phyloP scores from a whole-genome alignment of 495 filamentous ascomycete genomes.

The Apodospora peruviana region DNA sequence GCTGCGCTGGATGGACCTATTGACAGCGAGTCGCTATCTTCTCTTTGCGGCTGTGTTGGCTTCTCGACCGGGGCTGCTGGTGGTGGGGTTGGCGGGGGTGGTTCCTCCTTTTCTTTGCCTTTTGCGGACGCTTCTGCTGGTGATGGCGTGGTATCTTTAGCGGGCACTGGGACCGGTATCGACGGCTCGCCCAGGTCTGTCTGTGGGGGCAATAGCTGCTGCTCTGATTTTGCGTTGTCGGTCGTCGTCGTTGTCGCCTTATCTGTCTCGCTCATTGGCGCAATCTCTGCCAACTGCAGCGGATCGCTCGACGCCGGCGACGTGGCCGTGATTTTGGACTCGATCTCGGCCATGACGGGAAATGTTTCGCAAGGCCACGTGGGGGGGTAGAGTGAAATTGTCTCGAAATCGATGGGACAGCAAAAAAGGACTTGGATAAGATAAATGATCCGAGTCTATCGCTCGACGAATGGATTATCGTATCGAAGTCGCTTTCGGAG shows the following conservation, averaged over 20 bases:
- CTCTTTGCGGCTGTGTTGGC: too few species aligned
- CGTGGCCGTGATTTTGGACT: background rate
- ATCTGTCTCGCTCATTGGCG: slow-evolving; percentile 11
- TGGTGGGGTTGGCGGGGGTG: slow-evolving; percentile 16
- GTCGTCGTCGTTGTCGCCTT: background rate
- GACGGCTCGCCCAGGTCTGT: background rate
- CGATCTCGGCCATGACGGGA: slow-evolving; percentile 10
- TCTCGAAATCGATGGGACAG: too few species aligned
- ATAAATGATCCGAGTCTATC: too few species aligned
- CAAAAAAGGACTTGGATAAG: too few species aligned
- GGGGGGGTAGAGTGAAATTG: too few species aligned
- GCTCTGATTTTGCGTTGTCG: too few species aligned
- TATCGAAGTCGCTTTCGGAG: background rate
- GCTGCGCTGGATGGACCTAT: slow-evolving; percentile 37
- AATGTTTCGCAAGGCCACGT: background rate
- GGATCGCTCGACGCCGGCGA: slow-evolving; percentile 6
- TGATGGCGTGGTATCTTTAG: background rate
- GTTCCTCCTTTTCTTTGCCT: slow-evolving; percentile 31
- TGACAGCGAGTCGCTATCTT: slow-evolving; percentile 29
- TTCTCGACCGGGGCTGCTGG: slow-evolving; percentile 19
- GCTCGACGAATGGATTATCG: background rate
- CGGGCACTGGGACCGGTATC: slow-evolving; percentile 1
- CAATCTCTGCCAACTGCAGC: slow-evolving; percentile 14
- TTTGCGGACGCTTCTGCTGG: background rate
- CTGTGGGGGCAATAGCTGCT: slow-evolving; percentile 1